These are phyloP conservation scores for Verticillium longisporum DNA, from an alignment of 2,329 filamentous ascomycete species.

Conservation along the genomic window DNA sequence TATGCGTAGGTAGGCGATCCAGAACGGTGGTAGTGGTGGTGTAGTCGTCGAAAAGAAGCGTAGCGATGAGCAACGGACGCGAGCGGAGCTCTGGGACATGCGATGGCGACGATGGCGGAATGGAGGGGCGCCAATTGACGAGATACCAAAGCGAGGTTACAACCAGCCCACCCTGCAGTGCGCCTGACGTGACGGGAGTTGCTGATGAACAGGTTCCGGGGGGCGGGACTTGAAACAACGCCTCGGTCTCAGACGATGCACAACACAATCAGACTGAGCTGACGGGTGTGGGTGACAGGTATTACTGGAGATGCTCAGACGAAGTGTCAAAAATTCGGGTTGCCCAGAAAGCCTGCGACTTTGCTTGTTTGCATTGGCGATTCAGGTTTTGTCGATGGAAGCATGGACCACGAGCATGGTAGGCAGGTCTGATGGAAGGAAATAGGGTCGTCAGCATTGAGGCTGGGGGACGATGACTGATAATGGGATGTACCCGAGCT, in stretches of 20 bases:
- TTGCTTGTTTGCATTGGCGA: too few relatives aligned
- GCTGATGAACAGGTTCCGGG: background rate
- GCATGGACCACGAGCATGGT: too few relatives aligned
- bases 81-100: background rate
- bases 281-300: background rate
- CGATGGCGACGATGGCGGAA: background rate
- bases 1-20: background rate
- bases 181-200: background rate
- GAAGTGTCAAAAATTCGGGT: too few relatives aligned
- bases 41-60: background rate
- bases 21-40: background rate
- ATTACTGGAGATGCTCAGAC: too few relatives aligned
- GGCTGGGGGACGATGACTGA: background rate
- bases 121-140: background rate
- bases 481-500: background rate
- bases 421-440: background rate
- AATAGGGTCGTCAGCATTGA: background rate
- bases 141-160: background rate
- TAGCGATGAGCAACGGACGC: background rate
- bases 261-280: background rate
- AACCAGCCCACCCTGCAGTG: background rate
- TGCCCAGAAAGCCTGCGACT: too few relatives aligned
- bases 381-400: background rate
- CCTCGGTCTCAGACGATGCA: background rate
- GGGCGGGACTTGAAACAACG: background rate